A percentile compares a stretch with the other conserved stretches of the same genome.
phyloP scores from a whole-genome alignment of 2,329 filamentous ascomycete genomes.

The Colletotrichum sp. region DNA sequence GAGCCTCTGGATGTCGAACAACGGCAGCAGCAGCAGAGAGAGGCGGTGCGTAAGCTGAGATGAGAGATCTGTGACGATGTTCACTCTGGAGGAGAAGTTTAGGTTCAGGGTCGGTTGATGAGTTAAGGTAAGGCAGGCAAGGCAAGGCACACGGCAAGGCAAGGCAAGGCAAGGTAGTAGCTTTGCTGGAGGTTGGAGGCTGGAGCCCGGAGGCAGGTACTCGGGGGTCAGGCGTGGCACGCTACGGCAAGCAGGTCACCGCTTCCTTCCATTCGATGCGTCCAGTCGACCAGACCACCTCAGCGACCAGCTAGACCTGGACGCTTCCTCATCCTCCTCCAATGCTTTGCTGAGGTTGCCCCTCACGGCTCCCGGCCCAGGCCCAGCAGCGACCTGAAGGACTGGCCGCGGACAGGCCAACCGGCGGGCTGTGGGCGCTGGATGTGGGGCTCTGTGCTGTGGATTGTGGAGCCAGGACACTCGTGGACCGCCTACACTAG shows the following conservation, averaged over 20 bases:
- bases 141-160: background rate
- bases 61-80: conserved; percentile 8
- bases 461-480: background rate
- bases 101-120: background rate
- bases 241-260: conserved; percentile 5
- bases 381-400: background rate
- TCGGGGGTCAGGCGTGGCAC: background rate
- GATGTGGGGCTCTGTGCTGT: background rate
- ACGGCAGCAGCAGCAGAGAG: background rate
- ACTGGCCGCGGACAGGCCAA: background rate
- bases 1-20: background rate
- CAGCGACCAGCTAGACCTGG: background rate
- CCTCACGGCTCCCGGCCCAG: conserved; percentile 3
- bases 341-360: background rate
- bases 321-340: background rate
- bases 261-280: background rate
- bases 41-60: background rate
- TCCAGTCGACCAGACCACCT: background rate
- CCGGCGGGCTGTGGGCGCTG: background rate
- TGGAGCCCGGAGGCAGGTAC: background rate
- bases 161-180: background rate
- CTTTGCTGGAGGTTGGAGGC: background rate
- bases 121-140: background rate
- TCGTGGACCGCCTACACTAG: background rate
- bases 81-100: conserved; percentile 16